Percentiles rank a stretch among this genome's conserved stretches.
These are phyloP conservation scores for Citeromyces hawaiiensis DNA, from an alignment of 1,139 yeast genomes.

Conservation along the genomic window DNA sequence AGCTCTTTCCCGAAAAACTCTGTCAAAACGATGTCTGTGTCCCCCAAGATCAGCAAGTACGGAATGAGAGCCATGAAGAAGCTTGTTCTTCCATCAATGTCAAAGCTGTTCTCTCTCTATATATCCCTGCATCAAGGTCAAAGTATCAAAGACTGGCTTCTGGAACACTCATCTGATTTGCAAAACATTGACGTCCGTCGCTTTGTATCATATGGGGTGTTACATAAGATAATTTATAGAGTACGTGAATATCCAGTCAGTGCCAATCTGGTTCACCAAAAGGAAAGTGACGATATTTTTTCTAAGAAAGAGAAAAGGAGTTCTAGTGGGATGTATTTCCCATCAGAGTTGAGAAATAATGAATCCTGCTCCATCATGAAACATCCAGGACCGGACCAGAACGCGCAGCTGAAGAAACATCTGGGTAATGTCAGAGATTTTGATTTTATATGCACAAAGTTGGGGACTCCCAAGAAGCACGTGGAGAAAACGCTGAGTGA, in stretches of 20 bases:
- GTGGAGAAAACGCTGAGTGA: conserved; percentile 34
- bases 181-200: conserved; percentile 67
- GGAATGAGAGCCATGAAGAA: conserved; percentile 3
- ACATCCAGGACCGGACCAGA: conserved; percentile 20
- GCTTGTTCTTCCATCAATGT: conserved; percentile 43
- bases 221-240: conserved; percentile 71
- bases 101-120: conserved; percentile 62
- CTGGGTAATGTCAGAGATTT: conserved; percentile 47
- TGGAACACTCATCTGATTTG: conserved; percentile 43
- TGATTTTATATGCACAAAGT: conserved; percentile 63
- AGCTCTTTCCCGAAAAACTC: conserved; percentile 4
- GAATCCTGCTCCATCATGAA: conserved; percentile 8
- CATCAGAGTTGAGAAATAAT: conserved; percentile 4
- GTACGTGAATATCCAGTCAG: conserved; percentile 63
- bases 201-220: conserved; percentile 76
- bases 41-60: not conserved
- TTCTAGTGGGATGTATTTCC: conserved; percentile 4
- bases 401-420: conserved; percentile 27
- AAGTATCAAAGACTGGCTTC: conserved; percentile 73
- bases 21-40: not conserved
- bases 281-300: conserved; percentile 7
- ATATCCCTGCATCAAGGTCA: conserved; percentile 70
- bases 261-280: conserved; percentile 5
- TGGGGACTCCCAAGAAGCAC: conserved; percentile 41
- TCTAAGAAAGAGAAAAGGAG: conserved; percentile 9